Conservation (phyloP, 306 rosid species). For the Dalbergia cochinchinensis region DNA sequence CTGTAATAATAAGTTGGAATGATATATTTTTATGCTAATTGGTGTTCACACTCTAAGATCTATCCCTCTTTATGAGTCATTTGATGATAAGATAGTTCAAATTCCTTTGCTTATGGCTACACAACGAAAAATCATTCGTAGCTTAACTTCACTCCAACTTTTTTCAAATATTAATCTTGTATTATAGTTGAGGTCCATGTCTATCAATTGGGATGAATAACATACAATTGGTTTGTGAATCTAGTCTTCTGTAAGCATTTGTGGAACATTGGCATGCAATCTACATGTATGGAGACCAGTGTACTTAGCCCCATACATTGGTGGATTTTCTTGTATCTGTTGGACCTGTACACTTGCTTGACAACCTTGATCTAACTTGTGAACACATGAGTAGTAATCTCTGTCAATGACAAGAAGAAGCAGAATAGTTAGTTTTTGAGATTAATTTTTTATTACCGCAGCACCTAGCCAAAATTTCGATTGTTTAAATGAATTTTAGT, state of each 20-base stretch:
- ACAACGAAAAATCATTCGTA: neutral
- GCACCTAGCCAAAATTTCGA: neutral
- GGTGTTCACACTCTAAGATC: too few relatives aligned
- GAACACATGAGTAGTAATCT: constrained; percentile 55
- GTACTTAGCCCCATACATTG: constrained; percentile 45
- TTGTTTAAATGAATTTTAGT: too few relatives aligned
- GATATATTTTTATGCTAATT: too few relatives aligned
- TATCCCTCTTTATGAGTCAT: too few relatives aligned
- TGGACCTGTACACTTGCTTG: constrained; percentile 60
- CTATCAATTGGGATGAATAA: too few relatives aligned
- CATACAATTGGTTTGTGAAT: neutral
- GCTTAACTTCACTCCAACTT: too few relatives aligned
- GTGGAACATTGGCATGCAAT: constrained; percentile 34
- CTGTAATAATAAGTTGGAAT: too few relatives aligned
- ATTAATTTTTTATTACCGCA: neutral
- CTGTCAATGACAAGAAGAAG: constrained; percentile 19
- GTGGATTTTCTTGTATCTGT: constrained; percentile 45
- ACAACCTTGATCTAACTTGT: constrained; percentile 53
- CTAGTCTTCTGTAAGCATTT: neutral
- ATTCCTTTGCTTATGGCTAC: too few relatives aligned
- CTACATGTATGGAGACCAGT: constrained; percentile 51
- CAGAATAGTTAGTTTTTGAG: neutral
- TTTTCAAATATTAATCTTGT: too few relatives aligned
- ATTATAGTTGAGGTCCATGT: too few relatives aligned
- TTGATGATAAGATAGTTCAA: too few relatives aligned